Conservation (phyloP, 1,284 basidiomycete species). For the Apiotrichum domesticum region DNA sequence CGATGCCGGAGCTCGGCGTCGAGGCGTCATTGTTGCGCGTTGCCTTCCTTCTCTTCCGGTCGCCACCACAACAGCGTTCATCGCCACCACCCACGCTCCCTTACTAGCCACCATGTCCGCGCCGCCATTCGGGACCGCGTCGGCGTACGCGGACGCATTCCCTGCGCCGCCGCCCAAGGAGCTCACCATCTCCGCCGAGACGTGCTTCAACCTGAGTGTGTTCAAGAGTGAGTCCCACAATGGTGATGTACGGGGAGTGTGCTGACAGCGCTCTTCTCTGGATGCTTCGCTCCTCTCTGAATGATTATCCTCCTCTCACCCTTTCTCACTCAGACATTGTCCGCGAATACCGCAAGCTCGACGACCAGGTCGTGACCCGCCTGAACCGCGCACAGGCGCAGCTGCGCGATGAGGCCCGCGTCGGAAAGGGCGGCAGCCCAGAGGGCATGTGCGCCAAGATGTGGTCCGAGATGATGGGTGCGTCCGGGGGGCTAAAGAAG, state of each 20-base stretch:
- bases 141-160: constrained; percentile 46
- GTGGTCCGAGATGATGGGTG: constrained; percentile 77
- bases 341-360: constrained; percentile 74
- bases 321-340: constrained; percentile 59
- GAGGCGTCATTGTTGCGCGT: background rate
- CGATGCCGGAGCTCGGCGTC: too few species aligned
- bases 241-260: too few species aligned
- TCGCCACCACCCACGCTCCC: background rate
- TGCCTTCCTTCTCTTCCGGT: background rate
- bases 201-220: constrained; percentile 69
- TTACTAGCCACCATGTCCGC: constrained; percentile 18
- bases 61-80: background rate
- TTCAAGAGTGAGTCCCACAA: constrained; percentile 64
- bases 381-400: constrained; percentile 74
- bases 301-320: background rate
- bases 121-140: constrained; percentile 42
- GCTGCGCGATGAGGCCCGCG: constrained; percentile 57
- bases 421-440: constrained; percentile 31
- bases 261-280: background rate
- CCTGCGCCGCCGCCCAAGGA: constrained; percentile 37
- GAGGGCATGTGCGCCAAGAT: constrained; percentile 66
- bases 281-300: too few species aligned
- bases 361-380: constrained; percentile 74
- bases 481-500: constrained; percentile 32
- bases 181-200: constrained; percentile 41